Evolutionary conservation across 2,329 filamentous ascomycete genomes (phyloP).

Genomic region (Achaetomium macrosporum): DNA sequence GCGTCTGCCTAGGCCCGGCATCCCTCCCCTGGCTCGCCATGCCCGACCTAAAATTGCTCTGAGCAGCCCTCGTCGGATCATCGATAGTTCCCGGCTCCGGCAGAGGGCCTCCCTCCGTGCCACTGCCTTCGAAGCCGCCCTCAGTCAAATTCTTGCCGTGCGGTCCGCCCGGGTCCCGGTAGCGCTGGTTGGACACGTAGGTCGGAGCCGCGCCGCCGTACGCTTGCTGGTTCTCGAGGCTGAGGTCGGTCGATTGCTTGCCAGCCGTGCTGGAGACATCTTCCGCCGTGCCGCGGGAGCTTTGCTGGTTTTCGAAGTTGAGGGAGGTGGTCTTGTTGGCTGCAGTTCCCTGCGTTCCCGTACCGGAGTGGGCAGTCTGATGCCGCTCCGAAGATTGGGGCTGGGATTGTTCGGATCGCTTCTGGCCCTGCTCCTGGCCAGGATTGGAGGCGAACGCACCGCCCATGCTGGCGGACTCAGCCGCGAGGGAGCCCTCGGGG

Average conservation of each 20-base stretch:
- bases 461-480: constrained; percentile 57
- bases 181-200: constrained; percentile 18
- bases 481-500: constrained; percentile 65
- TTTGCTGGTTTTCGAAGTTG: constrained; percentile 13
- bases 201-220: constrained; percentile 21
- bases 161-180: constrained; percentile 12
- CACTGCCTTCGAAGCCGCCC: constrained; percentile 24
- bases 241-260: not conserved
- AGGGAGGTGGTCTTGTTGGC: constrained; percentile 3
- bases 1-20: not conserved
- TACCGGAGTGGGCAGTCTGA: not conserved
- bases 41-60: not conserved
- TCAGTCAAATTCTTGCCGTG: constrained; percentile 27
- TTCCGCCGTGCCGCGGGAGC: constrained; percentile 2
- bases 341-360: not conserved
- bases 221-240: not conserved
- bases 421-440: constrained; percentile 17
- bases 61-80: constrained; percentile 22
- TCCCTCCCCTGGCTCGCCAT: not conserved
- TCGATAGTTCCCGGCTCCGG: constrained; percentile 26
- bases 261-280: not conserved
- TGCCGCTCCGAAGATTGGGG: not conserved
- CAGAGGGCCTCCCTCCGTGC: constrained; percentile 17
- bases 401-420: not conserved
- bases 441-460: constrained; percentile 59